phyloP scores from a whole-genome alignment of 1,139 yeast species.

The Ogataea hybrid region DNA sequence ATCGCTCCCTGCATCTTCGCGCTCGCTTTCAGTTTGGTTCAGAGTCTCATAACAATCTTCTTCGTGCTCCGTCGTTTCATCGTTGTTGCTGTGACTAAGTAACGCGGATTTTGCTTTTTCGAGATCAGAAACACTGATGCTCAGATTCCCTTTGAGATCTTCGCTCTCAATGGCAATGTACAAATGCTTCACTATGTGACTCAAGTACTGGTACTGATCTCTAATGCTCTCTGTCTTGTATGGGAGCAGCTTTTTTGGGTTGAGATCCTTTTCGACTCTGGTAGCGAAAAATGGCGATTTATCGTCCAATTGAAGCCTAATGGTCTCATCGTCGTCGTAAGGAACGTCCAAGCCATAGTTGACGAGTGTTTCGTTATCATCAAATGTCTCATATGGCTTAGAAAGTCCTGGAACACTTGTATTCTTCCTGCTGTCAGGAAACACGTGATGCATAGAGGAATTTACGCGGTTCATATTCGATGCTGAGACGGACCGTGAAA shows the following conservation, averaged over 20 bases:
- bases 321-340: slow-evolving; percentile 42
- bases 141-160: slow-evolving; percentile 72
- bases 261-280: slow-evolving; percentile 48
- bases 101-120: slow-evolving; percentile 23
- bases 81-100: not conserved
- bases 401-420: slow-evolving; percentile 1
- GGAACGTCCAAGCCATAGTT: slow-evolving; percentile 60
- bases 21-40: slow-evolving; percentile 35
- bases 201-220: slow-evolving; percentile 72
- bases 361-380: slow-evolving; percentile 23
- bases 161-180: slow-evolving; percentile 75
- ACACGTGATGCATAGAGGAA: not conserved
- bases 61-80: slow-evolving; percentile 18
- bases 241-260: slow-evolving; percentile 66
- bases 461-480: slow-evolving; percentile 13
- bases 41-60: slow-evolving; percentile 41
- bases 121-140: slow-evolving; percentile 55
- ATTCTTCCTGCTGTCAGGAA: slow-evolving; percentile 3
- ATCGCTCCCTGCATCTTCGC: slow-evolving; percentile 37
- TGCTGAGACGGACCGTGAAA: slow-evolving; percentile 24
- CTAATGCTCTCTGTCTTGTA: slow-evolving; percentile 67
- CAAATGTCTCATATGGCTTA: slow-evolving; percentile 8
- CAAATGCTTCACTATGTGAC: slow-evolving; percentile 75
- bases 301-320: slow-evolving; percentile 44
- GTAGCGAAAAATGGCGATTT: slow-evolving; percentile 58